A percentile compares a stretch with the other conserved stretches of the same genome.
Evolutionary conservation across 2,329 filamentous ascomycete species (phyloP).

Genomic region (Alternaria atra): DNA sequence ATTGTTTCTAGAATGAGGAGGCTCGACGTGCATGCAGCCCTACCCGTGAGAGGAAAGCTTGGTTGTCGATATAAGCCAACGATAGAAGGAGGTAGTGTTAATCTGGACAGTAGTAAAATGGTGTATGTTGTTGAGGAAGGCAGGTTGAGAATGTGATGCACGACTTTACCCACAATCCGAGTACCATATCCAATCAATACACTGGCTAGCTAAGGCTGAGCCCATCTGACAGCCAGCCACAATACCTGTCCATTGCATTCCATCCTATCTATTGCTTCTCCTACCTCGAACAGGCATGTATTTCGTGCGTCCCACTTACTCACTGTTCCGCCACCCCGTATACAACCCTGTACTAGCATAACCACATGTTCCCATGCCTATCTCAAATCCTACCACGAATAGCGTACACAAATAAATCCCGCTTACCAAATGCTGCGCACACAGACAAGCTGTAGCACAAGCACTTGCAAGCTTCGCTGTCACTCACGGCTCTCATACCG

Average conservation of each 20-base stretch:
- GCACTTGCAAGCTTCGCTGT: background rate
- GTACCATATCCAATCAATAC: background rate
- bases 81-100: background rate
- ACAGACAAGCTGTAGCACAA: background rate
- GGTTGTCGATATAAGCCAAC: background rate
- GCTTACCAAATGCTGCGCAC: background rate
- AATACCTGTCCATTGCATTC: background rate
- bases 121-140: background rate
- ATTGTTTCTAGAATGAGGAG: background rate
- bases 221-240: background rate
- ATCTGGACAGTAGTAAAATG: background rate
- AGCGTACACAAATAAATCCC: slow-evolving; percentile 1
- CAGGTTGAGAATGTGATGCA: background rate
- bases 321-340: background rate
- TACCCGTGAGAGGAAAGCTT: slow-evolving; percentile 4
- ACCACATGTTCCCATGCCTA: background rate
- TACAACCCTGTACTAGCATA: background rate
- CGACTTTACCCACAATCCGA: background rate
- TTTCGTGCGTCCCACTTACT: background rate
- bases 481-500: background rate
- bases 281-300: background rate
- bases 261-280: background rate
- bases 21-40: slow-evolving; percentile 5
- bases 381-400: background rate
- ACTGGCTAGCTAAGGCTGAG: slow-evolving; percentile 1